phyloP scores from a whole-genome alignment of 2,329 filamentous ascomycete species.

The Emmonsiellopsis sp. region DNA sequence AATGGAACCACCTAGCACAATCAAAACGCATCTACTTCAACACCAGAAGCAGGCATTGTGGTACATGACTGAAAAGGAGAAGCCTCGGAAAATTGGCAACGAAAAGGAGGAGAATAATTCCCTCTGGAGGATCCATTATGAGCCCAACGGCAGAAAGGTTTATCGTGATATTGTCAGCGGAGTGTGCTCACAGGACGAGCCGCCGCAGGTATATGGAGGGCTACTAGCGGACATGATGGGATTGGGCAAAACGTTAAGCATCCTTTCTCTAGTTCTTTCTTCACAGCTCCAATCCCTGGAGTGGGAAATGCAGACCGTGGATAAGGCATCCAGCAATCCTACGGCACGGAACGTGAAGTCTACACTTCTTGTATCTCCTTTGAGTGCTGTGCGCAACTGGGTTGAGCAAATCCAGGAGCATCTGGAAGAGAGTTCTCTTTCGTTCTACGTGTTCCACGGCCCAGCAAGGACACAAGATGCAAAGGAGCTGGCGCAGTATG shows the following conservation, averaged over 20 bases:
- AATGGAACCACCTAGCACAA: conserved; percentile 53
- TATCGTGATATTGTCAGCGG: conserved; percentile 85
- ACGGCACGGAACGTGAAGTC: conserved; percentile 54
- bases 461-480: conserved; percentile 61
- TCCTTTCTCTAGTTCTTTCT: conserved; percentile 65
- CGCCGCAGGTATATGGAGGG: conserved; percentile 60
- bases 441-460: conserved; percentile 80
- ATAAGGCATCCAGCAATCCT: conserved; percentile 23
- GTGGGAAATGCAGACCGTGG: conserved; percentile 51
- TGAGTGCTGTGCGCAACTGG: conserved; percentile 92
- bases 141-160: conserved; percentile 47
- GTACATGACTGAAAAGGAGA: conserved; percentile 76
- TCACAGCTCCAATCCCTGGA: conserved; percentile 52
- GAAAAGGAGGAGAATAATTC: conserved; percentile 57
- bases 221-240: conserved; percentile 83
- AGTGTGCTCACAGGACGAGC: conserved; percentile 49
- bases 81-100: conserved; percentile 48
- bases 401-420: conserved; percentile 83
- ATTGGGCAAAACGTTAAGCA: conserved; percentile 76
- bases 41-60: conserved; percentile 87
- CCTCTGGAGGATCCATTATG: conserved; percentile 61
- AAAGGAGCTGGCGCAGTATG: conserved; percentile 59
- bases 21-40: conserved; percentile 61
- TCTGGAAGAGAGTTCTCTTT: conserved; percentile 54
- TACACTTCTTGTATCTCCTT: conserved; percentile 77